A percentile compares a stretch with the other conserved stretches of the same genome.
These are phyloP conservation scores for Cicer yamashitae DNA, from an alignment of 306 rosid species.

Conservation along the genomic window DNA sequence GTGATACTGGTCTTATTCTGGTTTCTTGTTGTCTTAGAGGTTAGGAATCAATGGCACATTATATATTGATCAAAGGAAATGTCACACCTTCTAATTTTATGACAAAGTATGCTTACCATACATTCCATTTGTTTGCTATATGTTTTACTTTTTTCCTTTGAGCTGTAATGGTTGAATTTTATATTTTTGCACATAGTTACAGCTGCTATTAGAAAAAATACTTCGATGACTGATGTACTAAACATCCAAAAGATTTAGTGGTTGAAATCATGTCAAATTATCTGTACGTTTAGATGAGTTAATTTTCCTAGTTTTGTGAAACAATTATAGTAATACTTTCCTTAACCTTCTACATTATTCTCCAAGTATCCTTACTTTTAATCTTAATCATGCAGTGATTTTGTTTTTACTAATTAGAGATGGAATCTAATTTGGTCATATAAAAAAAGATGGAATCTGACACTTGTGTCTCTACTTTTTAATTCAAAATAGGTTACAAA, in stretches of 20 bases:
- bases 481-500: constrained; percentile 5
- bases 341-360: background rate
- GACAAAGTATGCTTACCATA: background rate
- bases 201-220: background rate
- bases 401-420: background rate
- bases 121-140: background rate
- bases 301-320: background rate
- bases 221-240: background rate
- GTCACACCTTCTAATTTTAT: background rate
- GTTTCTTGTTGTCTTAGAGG: background rate
- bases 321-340: background rate
- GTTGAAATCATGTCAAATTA: background rate
- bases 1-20: background rate
- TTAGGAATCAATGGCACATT: background rate
- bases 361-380: background rate
- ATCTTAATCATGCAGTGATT: background rate
- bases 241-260: background rate
- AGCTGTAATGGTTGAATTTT: background rate
- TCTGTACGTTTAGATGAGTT: background rate
- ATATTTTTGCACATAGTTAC: background rate
- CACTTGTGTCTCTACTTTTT: background rate
- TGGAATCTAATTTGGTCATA: background rate
- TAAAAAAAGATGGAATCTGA: background rate
- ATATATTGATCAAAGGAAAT: background rate
- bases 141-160: background rate